These are phyloP conservation scores for Boletus edulis DNA, from an alignment of 768 basidiomycete species.

Conservation along the genomic window DNA sequence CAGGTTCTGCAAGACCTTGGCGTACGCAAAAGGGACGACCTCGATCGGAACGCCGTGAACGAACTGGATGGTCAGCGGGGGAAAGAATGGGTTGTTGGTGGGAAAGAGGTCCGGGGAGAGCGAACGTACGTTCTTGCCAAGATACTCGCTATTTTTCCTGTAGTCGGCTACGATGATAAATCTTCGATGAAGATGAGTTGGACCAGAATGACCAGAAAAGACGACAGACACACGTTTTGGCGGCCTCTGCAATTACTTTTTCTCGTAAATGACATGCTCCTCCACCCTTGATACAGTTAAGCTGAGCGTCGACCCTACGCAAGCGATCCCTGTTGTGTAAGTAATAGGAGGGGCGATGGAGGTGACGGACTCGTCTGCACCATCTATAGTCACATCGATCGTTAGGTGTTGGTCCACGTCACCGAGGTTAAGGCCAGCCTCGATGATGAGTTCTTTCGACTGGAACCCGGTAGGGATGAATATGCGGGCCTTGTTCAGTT, in stretches of 20 bases:
- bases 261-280: constrained; percentile 96
- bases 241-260: constrained; percentile 97
- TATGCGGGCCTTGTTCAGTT: constrained; percentile 73
- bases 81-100: background rate
- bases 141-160: constrained; percentile 82
- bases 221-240: constrained; percentile 56
- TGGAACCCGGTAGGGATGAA: constrained; percentile 97
- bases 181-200: constrained; percentile 53
- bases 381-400: constrained; percentile 97
- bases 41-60: constrained; percentile 91
- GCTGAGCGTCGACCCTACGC: constrained; percentile 72
- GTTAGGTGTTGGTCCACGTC: constrained; percentile 86
- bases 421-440: constrained; percentile 71
- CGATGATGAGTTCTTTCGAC: constrained; percentile 91
- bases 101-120: background rate
- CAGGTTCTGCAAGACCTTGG: constrained; percentile 75
- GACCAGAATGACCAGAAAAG: background rate
- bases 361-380: constrained; percentile 84
- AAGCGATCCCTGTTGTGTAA: background rate
- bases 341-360: background rate
- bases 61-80: constrained; percentile 48
- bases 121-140: constrained; percentile 76
- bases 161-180: constrained; percentile 94
- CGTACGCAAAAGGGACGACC: constrained; percentile 95
- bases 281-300: constrained; percentile 97